Conservation (phyloP, 768 basidiomycete species). For the Suillus variegatus region DNA sequence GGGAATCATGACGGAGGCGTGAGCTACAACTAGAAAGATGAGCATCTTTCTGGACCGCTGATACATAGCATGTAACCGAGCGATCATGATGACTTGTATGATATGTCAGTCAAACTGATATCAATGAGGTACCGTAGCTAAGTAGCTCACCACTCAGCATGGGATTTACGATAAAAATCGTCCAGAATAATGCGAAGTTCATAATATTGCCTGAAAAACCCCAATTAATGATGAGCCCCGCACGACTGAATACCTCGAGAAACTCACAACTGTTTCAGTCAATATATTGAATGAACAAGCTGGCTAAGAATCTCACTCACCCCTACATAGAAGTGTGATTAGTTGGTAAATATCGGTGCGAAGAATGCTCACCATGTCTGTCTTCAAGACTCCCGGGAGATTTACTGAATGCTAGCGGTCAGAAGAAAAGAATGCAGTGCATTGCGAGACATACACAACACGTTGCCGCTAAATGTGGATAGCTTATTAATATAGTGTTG, state of each 20-base stretch:
- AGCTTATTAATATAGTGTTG: background rate
- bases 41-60: background rate
- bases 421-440: background rate
- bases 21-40: background rate
- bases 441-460: background rate
- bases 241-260: background rate
- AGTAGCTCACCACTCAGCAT: background rate
- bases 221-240: background rate
- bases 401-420: background rate
- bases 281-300: background rate
- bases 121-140: background rate
- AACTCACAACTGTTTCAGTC: background rate
- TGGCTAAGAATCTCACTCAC: background rate
- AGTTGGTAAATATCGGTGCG: background rate
- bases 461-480: background rate
- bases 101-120: background rate
- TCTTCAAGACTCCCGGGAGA: background rate
- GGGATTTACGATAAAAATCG: background rate
- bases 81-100: background rate
- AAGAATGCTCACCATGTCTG: background rate
- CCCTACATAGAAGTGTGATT: background rate
- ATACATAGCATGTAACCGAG: slow-evolving; percentile 1
- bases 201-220: background rate
- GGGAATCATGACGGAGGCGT: background rate
- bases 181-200: background rate